These are phyloP conservation scores for Macrolepiota dolichaula DNA, from an alignment of 768 basidiomycete genomes.

Conservation along the genomic window DNA sequence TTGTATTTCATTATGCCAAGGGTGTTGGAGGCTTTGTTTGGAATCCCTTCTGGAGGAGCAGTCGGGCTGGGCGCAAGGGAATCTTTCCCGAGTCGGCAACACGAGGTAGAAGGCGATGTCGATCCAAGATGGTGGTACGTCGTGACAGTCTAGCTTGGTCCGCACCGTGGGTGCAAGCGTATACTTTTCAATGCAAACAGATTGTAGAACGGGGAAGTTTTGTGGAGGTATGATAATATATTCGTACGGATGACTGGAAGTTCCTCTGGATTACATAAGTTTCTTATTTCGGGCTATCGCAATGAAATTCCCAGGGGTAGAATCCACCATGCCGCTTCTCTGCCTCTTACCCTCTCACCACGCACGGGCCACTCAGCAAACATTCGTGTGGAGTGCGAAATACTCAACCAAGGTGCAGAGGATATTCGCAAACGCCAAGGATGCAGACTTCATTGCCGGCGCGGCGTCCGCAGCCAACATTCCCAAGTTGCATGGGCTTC, in stretches of 20 bases:
- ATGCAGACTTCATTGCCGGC: slow-evolving; percentile 36
- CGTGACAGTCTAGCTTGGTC: background rate
- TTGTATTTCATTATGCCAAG: background rate
- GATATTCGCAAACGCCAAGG: slow-evolving; percentile 26
- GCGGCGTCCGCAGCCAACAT: slow-evolving; percentile 34
- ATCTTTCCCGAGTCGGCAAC: background rate
- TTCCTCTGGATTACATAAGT: background rate
- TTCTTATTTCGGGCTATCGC: background rate
- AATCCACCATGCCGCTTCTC: background rate
- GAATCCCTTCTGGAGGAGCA: background rate
- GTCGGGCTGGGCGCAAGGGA: background rate
- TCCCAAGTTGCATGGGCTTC: slow-evolving; percentile 37
- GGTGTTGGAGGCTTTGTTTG: background rate
- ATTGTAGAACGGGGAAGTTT: background rate
- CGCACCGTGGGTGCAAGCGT: background rate
- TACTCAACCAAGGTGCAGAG: slow-evolving; percentile 16
- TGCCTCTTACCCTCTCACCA: background rate
- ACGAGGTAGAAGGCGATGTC: background rate
- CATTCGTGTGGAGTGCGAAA: background rate
- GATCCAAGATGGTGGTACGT: background rate
- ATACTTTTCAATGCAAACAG: background rate
- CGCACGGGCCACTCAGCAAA: background rate
- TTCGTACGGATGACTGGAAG: background rate
- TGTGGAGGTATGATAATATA: background rate
- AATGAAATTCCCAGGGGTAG: background rate